Conservation (phyloP, 2,329 filamentous ascomycete species). For the Fusarium sp. region DNA sequence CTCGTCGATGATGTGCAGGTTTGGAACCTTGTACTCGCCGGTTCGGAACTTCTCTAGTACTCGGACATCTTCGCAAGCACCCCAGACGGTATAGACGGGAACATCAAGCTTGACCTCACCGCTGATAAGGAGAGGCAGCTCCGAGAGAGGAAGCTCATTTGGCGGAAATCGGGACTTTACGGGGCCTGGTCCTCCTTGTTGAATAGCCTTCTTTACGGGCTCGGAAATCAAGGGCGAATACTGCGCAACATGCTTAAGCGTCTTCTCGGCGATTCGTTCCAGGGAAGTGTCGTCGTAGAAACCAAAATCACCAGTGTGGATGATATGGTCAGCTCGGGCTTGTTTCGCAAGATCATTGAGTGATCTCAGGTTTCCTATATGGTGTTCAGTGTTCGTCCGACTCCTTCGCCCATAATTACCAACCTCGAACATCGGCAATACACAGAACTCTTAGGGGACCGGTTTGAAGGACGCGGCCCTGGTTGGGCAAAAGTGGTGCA, state of each 20-base stretch:
- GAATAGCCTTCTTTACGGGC: constrained; percentile 73
- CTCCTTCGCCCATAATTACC: constrained; percentile 29
- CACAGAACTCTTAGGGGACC: constrained; percentile 74
- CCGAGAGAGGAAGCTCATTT: constrained; percentile 87
- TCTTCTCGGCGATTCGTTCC: constrained; percentile 98
- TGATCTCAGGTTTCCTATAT: constrained; percentile 87
- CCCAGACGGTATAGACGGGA: constrained; percentile 98
- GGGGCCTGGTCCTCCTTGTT: constrained; percentile 73
- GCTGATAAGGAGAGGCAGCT: constrained; percentile 87
- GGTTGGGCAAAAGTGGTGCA: constrained; percentile 72
- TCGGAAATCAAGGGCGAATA: constrained; percentile 95
- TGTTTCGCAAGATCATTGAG: constrained; percentile 96
- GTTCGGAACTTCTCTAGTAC: constrained; percentile 98
- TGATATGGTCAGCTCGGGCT: constrained; percentile 95
- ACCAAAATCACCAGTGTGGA: constrained; percentile 98
- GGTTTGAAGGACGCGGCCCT: constrained; percentile 72
- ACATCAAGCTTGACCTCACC: constrained; percentile 92
- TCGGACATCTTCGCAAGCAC: constrained; percentile 96
- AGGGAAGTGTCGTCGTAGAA: constrained; percentile 98
- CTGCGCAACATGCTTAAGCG: constrained; percentile 96
- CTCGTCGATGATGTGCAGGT: constrained; percentile 98
- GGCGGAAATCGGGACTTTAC: constrained; percentile 88
- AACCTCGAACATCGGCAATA: constrained; percentile 78
- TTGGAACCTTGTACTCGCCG: constrained; percentile 96
- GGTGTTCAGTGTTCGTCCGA: constrained; percentile 23